Evolutionary conservation across 176 grass and related monocot genomes (phyloP), one percentile per base, ranked within the genome.

Genomic region (Oryza glumipatula): DNA sequence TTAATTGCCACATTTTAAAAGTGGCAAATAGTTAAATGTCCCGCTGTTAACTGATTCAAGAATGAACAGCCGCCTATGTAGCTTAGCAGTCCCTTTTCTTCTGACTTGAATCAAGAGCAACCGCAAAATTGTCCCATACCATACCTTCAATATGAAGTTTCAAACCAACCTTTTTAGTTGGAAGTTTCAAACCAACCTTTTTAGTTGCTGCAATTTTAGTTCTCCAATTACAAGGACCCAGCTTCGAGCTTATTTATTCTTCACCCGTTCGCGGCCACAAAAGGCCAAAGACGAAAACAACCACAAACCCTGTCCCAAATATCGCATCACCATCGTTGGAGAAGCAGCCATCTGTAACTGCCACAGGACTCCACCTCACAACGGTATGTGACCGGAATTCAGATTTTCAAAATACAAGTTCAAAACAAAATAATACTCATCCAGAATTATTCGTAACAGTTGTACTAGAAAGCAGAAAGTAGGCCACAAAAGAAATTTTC

Each of bases 61-160:
- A 45, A 33, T 6, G 48, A 45, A 33, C 10, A 69, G 14, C 30
- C 36, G 11, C 12, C 21, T 33, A 81, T 76, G 52, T 67, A 28
- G 3, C 52, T 24, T 21, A 30, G 17, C 58, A 68, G 68, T 45
- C 39, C 68, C 79, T 82, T 82, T 83, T 73, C 19, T 82, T 2
- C 12, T 17, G 43, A 52, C 49, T 75, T 75, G 5, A 80, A 83
- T 47, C 24, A 73, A 82, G 4, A 52, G n/a, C 71, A 64, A 70
- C 63, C 63, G 60, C 60, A 6, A 28, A 70, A 38, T 6, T 38
- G 23, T 9, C 14, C 30, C 30, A 32, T 32, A 32, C 30, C 26
- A 45, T 46, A 6, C 17, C 88, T 82, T 73, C 14, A 48, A 72
- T n/a, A 30, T 44, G 43, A 78, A 86, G 74, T 22, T 41, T 67